Evolutionary conservation across 2,329 filamentous ascomycete genomes (phyloP), one percentile per base, ranked within the genome.

Genomic region (Sarocladium brachiariae): DNA sequence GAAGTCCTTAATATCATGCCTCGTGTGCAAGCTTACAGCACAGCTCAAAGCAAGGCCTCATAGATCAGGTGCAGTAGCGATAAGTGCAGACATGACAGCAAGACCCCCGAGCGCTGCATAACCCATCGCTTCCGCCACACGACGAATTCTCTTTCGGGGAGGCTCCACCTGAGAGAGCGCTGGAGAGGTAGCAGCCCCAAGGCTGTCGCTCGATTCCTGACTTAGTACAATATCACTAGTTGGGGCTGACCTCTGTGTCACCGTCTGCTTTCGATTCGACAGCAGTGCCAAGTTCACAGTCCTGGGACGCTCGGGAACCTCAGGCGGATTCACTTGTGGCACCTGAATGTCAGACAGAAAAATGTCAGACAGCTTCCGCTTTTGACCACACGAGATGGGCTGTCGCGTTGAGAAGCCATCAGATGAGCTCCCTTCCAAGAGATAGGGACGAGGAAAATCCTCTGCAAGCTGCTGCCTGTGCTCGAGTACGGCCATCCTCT

Each of bases 71-170:
- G 67, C 67, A 2, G 66, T 70, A 18, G 65, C 67, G 48, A 70
- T 70, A 31, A 70, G 54, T 3, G 65, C 67, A 21, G 66, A 65
- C 61, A 70, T 64, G 34, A 69, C 67, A n/a, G 66, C 66, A 7
- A 66, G 58, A 18, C 67, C 67, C 7, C 67, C 67, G 2, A 70
- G 55, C 4, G 67, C 63, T 10, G 63, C 66, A 33, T 64, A 65
- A 8, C 67, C 65, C 21, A 69, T 54, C 0, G 61, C 61, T 48
- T 70, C 67, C 3, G 65, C 67, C 37, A 62, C 62, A 43, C 60
- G 62, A 11, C 64, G 63, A 37, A 69, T 52, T 5, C 66, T 62
- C 45, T 69, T 70, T 3, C 27, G 50, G 14, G 63, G 60, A 9
- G 55, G 57, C 18, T 31, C 33, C 10, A 18, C 21, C 33, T 37